phyloP scores from a whole-genome alignment of 352 stramenopile genomes.

The Achlya hypogyna region DNA sequence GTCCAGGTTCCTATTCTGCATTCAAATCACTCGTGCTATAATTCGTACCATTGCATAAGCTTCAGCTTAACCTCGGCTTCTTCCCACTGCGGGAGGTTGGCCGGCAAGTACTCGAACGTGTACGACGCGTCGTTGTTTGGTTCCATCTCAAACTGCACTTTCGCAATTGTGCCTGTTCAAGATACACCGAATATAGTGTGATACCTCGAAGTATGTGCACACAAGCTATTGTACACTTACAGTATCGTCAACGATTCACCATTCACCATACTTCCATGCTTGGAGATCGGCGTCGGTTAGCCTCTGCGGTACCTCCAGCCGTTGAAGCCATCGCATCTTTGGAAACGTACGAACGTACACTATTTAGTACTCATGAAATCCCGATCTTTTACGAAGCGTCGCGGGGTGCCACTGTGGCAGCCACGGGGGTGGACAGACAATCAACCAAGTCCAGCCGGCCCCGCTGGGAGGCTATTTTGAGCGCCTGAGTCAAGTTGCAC shows the following conservation, averaged over 20 bases:
- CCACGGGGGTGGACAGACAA: background rate
- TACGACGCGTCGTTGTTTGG: background rate
- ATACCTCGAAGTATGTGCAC: no score
- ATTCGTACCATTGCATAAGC: slow-evolving; percentile 52
- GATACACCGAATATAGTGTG: background rate
- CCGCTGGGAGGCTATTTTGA: background rate
- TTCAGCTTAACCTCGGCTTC: slow-evolving; percentile 52
- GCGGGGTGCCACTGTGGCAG: background rate
- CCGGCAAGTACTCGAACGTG: slow-evolving; percentile 38
- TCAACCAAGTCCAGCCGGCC: background rate
- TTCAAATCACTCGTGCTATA: background rate
- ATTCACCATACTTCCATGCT: no score
- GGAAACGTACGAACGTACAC: no score
- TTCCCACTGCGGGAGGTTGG: slow-evolving; percentile 36
- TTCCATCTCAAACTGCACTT: background rate
- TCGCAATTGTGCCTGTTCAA: background rate
- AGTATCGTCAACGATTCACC: no score
- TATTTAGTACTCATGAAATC: background rate
- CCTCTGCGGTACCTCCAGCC: no score
- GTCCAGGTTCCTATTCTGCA: slow-evolving; percentile 41
- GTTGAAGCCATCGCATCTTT: no score
- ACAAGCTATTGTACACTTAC: no score
- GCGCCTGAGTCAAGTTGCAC: background rate
- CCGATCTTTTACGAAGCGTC: background rate
- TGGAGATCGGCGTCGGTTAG: no score